Base-by-base conservation (phyloP, 352 stramenopile genomes). In the Porosira glacialis region DNA sequence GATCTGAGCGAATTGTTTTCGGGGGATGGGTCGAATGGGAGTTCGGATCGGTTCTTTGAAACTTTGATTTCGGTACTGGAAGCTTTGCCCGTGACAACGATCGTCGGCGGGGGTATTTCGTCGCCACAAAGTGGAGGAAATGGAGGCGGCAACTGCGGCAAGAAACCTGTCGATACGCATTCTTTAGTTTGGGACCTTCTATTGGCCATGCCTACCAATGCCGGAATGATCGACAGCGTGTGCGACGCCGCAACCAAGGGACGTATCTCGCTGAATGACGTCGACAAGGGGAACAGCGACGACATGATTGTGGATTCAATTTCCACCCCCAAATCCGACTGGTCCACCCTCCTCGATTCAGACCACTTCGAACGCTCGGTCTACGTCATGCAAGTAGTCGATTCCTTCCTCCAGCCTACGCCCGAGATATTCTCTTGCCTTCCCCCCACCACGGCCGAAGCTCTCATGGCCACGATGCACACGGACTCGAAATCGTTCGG, bases 331-430 rank as follows among this genome's bases (percentile, higher is more conserved):
- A 55, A 53, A 19, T 33, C 22, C 2, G 52, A 67, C 39, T 93
- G 87, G 87, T 80, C 75, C 11, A 78, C 74, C 30, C 55, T 93
- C 10, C 55, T 93, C 13, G 78, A 91, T 51, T 63, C 82, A 53
- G 48, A 57, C 19, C 79, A 74, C 21, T 90, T 89, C 51, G 73
- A 89, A 63, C 68, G 74, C 35, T 88, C 81, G 21, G 81, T 93
- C 4, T 94, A 94, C 55, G 82, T 89, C 5, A 85, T 94, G 55
- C 79, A 93, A 74, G 78, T 91, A 21, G 79, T 94, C 36, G 89
- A 94, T 75, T 86, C 81, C 13, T 85, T 89, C 35, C 51, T 94
- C 7, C 60, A 87, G 47, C 89, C 89, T n/a, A 70, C 86, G 15
- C 53, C 69, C 21, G 72, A 69, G 39, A 75, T 88, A n/a, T 79